These are phyloP conservation scores for Fragaria nilgerrensis DNA, from an alignment of 306 rosid genomes.

Conservation along the genomic window DNA sequence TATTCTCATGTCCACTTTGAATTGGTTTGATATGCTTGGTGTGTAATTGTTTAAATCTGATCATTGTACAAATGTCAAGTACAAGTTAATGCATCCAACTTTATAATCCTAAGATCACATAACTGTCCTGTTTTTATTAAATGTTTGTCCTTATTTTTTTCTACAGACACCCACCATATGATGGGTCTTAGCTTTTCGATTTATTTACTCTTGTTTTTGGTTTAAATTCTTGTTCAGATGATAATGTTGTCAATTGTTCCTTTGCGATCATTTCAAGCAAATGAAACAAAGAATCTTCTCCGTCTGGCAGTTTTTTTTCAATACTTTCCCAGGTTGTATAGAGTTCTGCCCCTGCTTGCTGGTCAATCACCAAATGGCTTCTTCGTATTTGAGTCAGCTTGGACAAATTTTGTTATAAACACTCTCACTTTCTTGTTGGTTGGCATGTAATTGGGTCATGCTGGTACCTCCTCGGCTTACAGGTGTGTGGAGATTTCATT, in stretches of 20 bases:
- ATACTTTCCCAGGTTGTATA: conserved; percentile 66
- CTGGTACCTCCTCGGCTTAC: conserved; percentile 87
- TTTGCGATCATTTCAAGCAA: conserved; percentile 64
- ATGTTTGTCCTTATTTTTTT: background rate
- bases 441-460: conserved; percentile 69
- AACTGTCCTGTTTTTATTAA: background rate
- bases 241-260: conserved; percentile 42
- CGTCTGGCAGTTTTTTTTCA: conserved; percentile 58
- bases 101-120: background rate
- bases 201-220: background rate
- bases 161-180: background rate
- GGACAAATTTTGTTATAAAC: conserved; percentile 71
- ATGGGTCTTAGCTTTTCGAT: background rate
- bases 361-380: conserved; percentile 75
- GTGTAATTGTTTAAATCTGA: background rate
- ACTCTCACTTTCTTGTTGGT: conserved; percentile 63
- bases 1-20: background rate
- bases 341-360: conserved; percentile 60
- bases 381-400: conserved; percentile 70
- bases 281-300: conserved; percentile 64
- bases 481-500: conserved; percentile 38
- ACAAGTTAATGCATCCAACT: background rate
- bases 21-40: background rate
- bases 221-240: conserved; percentile 47
- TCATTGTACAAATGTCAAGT: background rate